Evolutionary conservation across 768 basidiomycete genomes (phyloP).

Genomic region (Hericium rajendrae): DNA sequence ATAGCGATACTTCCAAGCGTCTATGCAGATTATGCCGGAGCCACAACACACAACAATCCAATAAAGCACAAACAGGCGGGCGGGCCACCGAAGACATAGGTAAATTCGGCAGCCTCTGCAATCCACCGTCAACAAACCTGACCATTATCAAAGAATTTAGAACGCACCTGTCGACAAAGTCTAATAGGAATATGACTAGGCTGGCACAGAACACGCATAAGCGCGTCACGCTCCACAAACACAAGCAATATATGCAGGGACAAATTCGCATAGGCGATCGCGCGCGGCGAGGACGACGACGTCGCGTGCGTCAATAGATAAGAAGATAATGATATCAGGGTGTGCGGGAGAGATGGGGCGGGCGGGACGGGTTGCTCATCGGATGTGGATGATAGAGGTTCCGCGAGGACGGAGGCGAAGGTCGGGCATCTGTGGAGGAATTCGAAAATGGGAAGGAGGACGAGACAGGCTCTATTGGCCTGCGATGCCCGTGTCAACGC

Average conservation of each 20-base stretch:
- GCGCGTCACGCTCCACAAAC: conserved; percentile 37
- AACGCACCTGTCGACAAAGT: conserved; percentile 53
- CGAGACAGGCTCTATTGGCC: conserved; percentile 54
- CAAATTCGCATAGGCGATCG: conserved; percentile 53
- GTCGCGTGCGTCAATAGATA: conserved; percentile 63
- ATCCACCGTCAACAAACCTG: not conserved
- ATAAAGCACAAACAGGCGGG: conserved; percentile 43
- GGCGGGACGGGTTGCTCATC: conserved; percentile 16
- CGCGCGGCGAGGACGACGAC: conserved; percentile 46
- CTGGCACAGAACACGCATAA: conserved; percentile 37
- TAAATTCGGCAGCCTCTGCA: conserved; percentile 43
- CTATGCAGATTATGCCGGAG: conserved; percentile 62
- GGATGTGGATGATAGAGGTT: conserved; percentile 21
- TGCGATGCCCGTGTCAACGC: conserved; percentile 16
- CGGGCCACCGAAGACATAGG: conserved; percentile 29
- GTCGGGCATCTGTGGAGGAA: conserved; percentile 40
- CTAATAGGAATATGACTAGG: conserved; percentile 34
- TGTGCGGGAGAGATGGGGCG: conserved; percentile 32
- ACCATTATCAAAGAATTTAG: not conserved
- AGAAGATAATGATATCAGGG: conserved; percentile 48
- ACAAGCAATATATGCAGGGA: conserved; percentile 43
- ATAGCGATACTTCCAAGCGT: conserved; percentile 45
- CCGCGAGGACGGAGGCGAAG: conserved; percentile 40
- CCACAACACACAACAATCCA: conserved; percentile 67
- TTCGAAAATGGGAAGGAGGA: conserved; percentile 54